Percentiles rank a stretch among this genome's conserved stretches.
These are phyloP conservation scores for Paecilomyces sp. DNA, from an alignment of 2,329 filamentous ascomycete species.

Conservation along the genomic window DNA sequence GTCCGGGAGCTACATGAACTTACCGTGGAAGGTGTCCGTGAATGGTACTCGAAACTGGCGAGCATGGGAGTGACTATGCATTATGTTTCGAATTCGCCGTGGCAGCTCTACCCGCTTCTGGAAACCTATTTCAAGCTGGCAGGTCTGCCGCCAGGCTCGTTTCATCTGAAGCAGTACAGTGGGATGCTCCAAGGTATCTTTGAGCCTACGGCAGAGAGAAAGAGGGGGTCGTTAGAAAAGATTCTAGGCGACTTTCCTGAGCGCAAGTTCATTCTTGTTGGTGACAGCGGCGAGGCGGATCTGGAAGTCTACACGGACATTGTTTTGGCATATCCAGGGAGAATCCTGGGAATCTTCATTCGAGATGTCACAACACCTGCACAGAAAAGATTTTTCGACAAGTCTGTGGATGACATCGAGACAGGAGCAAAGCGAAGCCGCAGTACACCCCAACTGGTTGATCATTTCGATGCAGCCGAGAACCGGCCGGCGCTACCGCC, in stretches of 20 bases:
- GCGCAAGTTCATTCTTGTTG: constrained; percentile 81
- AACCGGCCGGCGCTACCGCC: constrained; percentile 35
- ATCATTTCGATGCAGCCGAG: constrained; percentile 17
- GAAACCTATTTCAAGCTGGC: constrained; percentile 76
- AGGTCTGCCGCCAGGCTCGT: constrained; percentile 76
- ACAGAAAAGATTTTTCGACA: constrained; percentile 69
- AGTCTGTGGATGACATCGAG: constrained; percentile 39
- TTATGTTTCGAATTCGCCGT: constrained; percentile 98
- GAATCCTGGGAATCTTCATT: constrained; percentile 84
- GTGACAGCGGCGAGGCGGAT: constrained; percentile 94
- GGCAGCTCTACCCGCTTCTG: constrained; percentile 90
- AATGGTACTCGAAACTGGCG: constrained; percentile 78
- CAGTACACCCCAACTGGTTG: constrained; percentile 18
- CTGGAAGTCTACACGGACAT: constrained; percentile 95
- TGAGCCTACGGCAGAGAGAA: constrained; percentile 90
- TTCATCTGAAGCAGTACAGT: constrained; percentile 92
- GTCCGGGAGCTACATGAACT: constrained; percentile 76
- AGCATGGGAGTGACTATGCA: constrained; percentile 81
- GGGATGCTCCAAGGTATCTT: constrained; percentile 98
- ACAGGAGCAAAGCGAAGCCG: constrained; percentile 12
- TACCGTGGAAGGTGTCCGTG: constrained; percentile 75
- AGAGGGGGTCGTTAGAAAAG: constrained; percentile 78
- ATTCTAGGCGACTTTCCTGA: constrained; percentile 86
- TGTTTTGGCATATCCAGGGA: constrained; percentile 73
- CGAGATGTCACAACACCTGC: constrained; percentile 85